Conservation (phyloP, 2,329 filamentous ascomycete species). For the Bipolaris zeicola region DNA sequence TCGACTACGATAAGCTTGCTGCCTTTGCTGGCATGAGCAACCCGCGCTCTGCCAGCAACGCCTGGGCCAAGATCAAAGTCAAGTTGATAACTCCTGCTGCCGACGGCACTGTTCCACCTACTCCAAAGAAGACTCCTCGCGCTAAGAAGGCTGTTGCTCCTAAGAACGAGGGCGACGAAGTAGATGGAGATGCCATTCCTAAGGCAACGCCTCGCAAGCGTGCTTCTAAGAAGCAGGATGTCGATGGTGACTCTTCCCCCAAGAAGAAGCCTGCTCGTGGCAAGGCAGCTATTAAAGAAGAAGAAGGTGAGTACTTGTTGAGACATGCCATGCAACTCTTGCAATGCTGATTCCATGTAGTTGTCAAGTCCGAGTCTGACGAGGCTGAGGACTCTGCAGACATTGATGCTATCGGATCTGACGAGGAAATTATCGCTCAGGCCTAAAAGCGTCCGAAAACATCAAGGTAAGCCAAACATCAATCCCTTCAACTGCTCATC, state of each 20-base stretch:
- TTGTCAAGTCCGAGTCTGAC: constrained; percentile 16
- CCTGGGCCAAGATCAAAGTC: constrained; percentile 44
- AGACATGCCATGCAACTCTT: neutral
- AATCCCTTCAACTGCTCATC: neutral
- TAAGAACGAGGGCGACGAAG: constrained; percentile 22
- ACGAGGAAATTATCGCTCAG: constrained; percentile 18
- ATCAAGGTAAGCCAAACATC: neutral
- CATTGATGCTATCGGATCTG: constrained; percentile 5
- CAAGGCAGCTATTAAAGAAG: constrained; percentile 30
- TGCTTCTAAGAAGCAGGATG: constrained; percentile 38
- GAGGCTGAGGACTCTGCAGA: constrained; percentile 7
- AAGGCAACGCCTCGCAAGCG: constrained; percentile 43
- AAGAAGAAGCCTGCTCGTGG: constrained; percentile 40
- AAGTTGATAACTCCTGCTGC: constrained; percentile 32
- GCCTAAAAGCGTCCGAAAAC: constrained; percentile 11
- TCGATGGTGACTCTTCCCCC: constrained; percentile 38
- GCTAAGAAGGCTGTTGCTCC: constrained; percentile 22
- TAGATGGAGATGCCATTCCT: constrained; percentile 20
- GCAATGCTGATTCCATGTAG: constrained; percentile 14
- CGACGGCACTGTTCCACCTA: constrained; percentile 17
- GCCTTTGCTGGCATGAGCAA: constrained; percentile 45
- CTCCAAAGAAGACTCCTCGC: constrained; percentile 30
- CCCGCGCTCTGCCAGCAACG: constrained; percentile 45
- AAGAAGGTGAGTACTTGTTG: constrained; percentile 20
- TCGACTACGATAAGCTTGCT: constrained; percentile 48